Percentiles rank a stretch among this genome's conserved stretches.
Conservation (phyloP, 2,329 filamentous ascomycete genomes). For the Penicillium aurantiogriseum region DNA sequence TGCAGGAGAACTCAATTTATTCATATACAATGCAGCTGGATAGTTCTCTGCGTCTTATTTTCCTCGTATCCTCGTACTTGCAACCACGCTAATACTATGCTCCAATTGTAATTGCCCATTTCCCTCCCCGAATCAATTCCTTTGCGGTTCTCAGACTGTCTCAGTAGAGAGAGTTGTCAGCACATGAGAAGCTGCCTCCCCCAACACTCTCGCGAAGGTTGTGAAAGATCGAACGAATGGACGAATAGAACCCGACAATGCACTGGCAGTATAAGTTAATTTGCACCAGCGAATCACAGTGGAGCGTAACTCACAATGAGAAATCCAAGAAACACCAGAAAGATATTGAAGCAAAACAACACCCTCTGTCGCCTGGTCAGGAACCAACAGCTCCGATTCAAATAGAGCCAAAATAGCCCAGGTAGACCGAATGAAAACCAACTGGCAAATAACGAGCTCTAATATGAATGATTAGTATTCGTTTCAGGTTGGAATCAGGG, state of each 20-base stretch:
- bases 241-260: conserved; percentile 27
- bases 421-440: conserved; percentile 57
- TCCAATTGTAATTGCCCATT: neutral
- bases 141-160: neutral
- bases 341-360: conserved; percentile 17
- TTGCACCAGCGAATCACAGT: neutral
- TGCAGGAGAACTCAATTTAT: conserved; percentile 3
- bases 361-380: conserved; percentile 21
- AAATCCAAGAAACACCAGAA: conserved; percentile 13
- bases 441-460: conserved; percentile 56
- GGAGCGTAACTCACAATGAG: conserved; percentile 14
- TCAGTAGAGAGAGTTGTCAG: conserved; percentile 17
- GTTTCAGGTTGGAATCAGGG: neutral
- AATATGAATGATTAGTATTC: conserved; percentile 16
- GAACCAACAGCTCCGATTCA: conserved; percentile 25
- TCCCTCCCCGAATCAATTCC: neutral
- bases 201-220: conserved; percentile 14
- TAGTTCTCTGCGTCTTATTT: neutral
- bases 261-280: conserved; percentile 18
- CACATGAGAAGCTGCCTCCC: conserved; percentile 22
- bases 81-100: neutral
- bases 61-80: neutral
- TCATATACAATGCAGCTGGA: conserved; percentile 1
- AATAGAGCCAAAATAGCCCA: conserved; percentile 31
- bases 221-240: conserved; percentile 22